Evolutionary conservation across 2,329 filamentous ascomycete genomes (phyloP).

Genomic region (Ceratocystis colombiana): DNA sequence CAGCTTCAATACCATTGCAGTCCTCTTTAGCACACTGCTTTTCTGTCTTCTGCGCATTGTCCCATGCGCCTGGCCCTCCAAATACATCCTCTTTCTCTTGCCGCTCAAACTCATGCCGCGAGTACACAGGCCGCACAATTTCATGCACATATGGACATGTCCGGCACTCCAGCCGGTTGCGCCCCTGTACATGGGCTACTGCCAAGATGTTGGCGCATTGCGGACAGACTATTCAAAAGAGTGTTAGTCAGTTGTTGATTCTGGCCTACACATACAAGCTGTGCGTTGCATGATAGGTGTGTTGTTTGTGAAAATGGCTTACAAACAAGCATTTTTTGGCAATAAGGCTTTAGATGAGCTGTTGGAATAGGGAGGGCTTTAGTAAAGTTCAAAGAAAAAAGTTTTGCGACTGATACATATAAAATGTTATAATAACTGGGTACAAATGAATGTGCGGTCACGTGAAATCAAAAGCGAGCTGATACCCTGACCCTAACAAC

Average conservation of each 20-base stretch:
- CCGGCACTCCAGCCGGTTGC: slow-evolving; percentile 86
- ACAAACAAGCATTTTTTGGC: slow-evolving; percentile 54
- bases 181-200: slow-evolving; percentile 49
- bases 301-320: slow-evolving; percentile 28
- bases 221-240: slow-evolving; percentile 58
- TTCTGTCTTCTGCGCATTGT: slow-evolving; percentile 75
- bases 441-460: neutral
- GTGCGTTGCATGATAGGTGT: no score
- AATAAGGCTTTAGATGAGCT: neutral
- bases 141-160: slow-evolving; percentile 89
- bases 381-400: slow-evolving; percentile 1
- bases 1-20: slow-evolving; percentile 75
- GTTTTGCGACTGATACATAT: no score
- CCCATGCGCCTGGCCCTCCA: slow-evolving; percentile 78
- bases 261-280: neutral
- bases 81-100: slow-evolving; percentile 86
- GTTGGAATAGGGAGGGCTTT: neutral
- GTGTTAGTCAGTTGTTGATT: slow-evolving; percentile 26
- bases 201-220: slow-evolving; percentile 76
- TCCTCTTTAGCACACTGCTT: slow-evolving; percentile 72
- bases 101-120: slow-evolving; percentile 72
- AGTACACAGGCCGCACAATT: slow-evolving; percentile 67
- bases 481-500: neutral
- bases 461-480: neutral
- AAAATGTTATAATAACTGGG: no score